Evolutionary conservation across 768 basidiomycete genomes (phyloP).

Genomic region (Tulasnella sp.): DNA sequence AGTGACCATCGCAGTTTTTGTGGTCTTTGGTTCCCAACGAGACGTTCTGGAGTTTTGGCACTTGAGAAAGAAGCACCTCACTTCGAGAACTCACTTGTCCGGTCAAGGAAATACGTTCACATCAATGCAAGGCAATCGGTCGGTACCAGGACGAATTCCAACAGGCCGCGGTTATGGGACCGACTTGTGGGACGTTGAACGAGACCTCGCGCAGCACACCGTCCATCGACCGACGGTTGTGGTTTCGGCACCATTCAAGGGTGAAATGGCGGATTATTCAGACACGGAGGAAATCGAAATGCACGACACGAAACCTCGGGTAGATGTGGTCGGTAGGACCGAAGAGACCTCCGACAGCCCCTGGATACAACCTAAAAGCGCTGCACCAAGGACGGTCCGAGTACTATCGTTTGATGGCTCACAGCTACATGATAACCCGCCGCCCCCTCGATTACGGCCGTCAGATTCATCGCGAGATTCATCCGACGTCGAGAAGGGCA

Average conservation of each 20-base stretch:
- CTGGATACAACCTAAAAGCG: neutral
- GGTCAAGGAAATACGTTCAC: slow-evolving; percentile 2
- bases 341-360: neutral
- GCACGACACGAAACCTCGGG: neutral
- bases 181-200: neutral
- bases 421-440: neutral
- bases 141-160: neutral
- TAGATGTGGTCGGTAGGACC: neutral
- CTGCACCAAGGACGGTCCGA: neutral
- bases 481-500: neutral
- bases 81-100: neutral
- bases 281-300: slow-evolving; percentile 7
- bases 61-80: neutral
- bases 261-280: neutral
- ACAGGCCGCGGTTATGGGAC: neutral
- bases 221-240: neutral
- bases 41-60: slow-evolving; percentile 24
- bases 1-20: slow-evolving; percentile 2
- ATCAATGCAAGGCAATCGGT: neutral
- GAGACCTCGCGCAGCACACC: slow-evolving; percentile 1
- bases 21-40: slow-evolving; percentile 16
- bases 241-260: neutral
- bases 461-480: neutral
- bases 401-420: neutral
- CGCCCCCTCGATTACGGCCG: neutral